Conservation (phyloP, 768 basidiomycete species). For the Russula foetens region DNA sequence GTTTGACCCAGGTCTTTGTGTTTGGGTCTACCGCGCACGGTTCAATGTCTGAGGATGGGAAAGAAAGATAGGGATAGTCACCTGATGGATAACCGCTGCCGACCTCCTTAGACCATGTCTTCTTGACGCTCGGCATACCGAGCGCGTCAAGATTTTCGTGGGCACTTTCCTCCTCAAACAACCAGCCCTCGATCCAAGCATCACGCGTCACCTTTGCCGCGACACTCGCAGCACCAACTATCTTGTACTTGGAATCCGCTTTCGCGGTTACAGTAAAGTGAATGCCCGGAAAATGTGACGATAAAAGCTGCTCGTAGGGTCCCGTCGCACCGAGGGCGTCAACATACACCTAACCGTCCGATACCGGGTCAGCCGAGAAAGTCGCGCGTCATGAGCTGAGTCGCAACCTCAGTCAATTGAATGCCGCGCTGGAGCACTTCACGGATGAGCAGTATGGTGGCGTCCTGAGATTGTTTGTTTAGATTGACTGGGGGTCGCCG, state of each 20-base stretch:
- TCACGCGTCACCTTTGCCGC: slow-evolving; percentile 97
- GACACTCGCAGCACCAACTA: slow-evolving; percentile 96
- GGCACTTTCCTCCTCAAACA: slow-evolving; percentile 57
- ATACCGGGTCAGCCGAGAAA: background rate
- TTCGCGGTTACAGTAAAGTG: slow-evolving; percentile 85
- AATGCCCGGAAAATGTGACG: slow-evolving; percentile 73
- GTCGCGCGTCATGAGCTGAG: background rate
- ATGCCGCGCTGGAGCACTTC: slow-evolving; percentile 79
- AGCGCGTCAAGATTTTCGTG: slow-evolving; percentile 3
- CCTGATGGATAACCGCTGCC: slow-evolving; percentile 93
- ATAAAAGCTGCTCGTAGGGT: slow-evolving; percentile 79
- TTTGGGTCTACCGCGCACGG: slow-evolving; percentile 60
- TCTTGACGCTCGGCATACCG: slow-evolving; percentile 14
- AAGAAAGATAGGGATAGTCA: slow-evolving; percentile 24
- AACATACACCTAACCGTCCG: slow-evolving; percentile 66
- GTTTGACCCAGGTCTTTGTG: slow-evolving; percentile 79
- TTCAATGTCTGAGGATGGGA: background rate
- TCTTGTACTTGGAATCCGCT: slow-evolving; percentile 93
- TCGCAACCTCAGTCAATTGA: slow-evolving; percentile 61
- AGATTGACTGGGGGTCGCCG: slow-evolving; percentile 76
- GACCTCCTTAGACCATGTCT: slow-evolving; percentile 31
- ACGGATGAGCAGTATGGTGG: slow-evolving; percentile 82
- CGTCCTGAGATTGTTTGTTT: slow-evolving; percentile 81
- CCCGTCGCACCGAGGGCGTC: slow-evolving; percentile 88
- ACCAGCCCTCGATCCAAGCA: slow-evolving; percentile 81